These are phyloP conservation scores for Alternaria ventricosa DNA, from an alignment of 2,329 filamentous ascomycete species.

Conservation along the genomic window DNA sequence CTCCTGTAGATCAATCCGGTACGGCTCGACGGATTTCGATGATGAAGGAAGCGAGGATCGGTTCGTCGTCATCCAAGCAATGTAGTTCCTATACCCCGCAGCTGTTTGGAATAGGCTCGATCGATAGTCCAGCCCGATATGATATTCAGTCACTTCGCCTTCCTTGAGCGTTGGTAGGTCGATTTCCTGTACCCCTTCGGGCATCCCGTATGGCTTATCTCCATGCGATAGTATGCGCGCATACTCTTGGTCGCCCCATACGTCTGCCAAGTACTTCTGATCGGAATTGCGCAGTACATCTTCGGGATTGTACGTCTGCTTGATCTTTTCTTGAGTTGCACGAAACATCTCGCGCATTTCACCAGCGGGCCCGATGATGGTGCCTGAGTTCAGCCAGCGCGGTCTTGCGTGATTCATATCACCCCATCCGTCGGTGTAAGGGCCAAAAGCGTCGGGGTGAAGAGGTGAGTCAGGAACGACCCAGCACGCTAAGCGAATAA, in stretches of 20 bases:
- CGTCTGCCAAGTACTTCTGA: constrained; percentile 2
- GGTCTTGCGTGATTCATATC: constrained; percentile 3
- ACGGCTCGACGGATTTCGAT: not conserved
- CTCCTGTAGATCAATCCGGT: not conserved
- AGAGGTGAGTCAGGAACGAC: not conserved
- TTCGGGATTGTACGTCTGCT: not conserved
- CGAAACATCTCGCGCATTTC: constrained; percentile 1
- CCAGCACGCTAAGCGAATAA: not conserved
- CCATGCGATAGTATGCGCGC: not conserved
- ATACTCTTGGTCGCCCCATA: constrained; percentile 3
- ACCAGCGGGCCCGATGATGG: not conserved
- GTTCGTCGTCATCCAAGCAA: not conserved
- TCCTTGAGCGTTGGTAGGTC: not conserved
- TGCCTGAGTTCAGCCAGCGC: constrained; percentile 2
- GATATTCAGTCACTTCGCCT: not conserved
- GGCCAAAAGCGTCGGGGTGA: not conserved
- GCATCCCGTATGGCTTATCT: not conserved
- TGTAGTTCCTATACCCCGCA: not conserved
- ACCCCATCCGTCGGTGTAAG: not conserved
- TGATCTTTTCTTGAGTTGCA: not conserved
- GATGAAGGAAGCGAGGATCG: not conserved
- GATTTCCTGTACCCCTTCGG: not conserved
- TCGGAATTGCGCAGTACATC: constrained; percentile 3
- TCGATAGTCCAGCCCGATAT: constrained; percentile 1
- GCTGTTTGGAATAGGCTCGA: not conserved